Evolutionary conservation across 192 early-diverging fungal species (phyloP).

Genomic region (Haplosporangium gracile): DNA sequence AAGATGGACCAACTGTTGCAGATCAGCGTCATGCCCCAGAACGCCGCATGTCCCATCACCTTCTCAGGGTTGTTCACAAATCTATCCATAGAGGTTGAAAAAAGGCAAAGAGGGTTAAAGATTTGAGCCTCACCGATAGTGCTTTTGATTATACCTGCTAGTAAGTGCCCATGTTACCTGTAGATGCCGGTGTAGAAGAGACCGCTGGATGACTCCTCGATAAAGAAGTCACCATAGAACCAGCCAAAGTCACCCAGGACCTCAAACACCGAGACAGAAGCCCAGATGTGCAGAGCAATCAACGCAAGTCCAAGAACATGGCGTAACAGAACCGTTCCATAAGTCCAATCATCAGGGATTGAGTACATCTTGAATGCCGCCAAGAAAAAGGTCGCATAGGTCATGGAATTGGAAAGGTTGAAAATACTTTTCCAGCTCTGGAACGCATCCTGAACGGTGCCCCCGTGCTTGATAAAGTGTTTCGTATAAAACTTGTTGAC

Average conservation of each 20-base stretch:
- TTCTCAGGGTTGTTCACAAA: slow-evolving; percentile 96
- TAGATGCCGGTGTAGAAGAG: slow-evolving; percentile 92
- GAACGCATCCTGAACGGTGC: slow-evolving; percentile 88
- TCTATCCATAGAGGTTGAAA: slow-evolving; percentile 20
- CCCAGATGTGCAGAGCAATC: slow-evolving; percentile 92
- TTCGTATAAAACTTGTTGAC: slow-evolving; percentile 85
- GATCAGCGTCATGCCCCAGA: slow-evolving; percentile 93
- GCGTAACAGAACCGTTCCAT: slow-evolving; percentile 79
- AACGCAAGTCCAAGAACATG: slow-evolving; percentile 87
- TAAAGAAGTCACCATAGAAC: slow-evolving; percentile 99
- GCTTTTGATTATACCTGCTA: not conserved
- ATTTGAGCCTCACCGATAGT: not conserved
- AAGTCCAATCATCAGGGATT: slow-evolving; percentile 75
- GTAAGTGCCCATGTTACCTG: slow-evolving; percentile 12
- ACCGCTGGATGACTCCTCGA: slow-evolving; percentile 79
- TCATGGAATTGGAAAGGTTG: slow-evolving; percentile 93
- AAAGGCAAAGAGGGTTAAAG: not conserved
- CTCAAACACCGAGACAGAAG: slow-evolving; percentile 91
- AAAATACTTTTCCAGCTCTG: slow-evolving; percentile 97
- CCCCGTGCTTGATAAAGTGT: slow-evolving; percentile 94
- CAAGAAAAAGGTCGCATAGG: slow-evolving; percentile 87
- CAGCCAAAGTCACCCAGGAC: slow-evolving; percentile 96
- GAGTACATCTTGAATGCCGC: slow-evolving; percentile 85
- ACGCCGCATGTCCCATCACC: slow-evolving; percentile 92
- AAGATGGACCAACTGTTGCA: slow-evolving; percentile 84